Percentiles rank a stretch among this genome's conserved stretches.
Conservation (phyloP, 306 rosid genomes). For the Parietaria judaica region DNA sequence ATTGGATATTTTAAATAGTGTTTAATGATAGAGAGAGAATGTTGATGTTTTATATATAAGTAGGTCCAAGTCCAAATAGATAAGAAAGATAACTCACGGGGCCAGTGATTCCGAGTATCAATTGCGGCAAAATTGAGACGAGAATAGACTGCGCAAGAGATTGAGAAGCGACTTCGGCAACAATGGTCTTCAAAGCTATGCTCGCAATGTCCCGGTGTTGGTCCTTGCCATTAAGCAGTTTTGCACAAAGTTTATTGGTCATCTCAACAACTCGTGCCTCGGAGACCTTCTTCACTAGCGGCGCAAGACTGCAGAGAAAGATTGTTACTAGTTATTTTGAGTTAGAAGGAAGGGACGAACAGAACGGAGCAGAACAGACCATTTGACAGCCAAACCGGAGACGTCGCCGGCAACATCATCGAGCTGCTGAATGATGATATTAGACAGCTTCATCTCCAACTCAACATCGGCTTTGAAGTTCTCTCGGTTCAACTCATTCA, state of each 20-base stretch:
- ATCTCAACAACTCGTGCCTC: conserved; percentile 88
- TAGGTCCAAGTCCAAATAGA: neutral
- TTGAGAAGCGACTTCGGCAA: conserved; percentile 79
- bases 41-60: too few species aligned
- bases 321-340: neutral
- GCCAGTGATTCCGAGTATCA: conserved; percentile 73
- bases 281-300: conserved; percentile 77
- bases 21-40: too few species aligned
- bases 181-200: conserved; percentile 92
- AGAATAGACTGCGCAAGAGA: conserved; percentile 90
- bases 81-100: conserved; percentile 40
- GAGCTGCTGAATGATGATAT: conserved; percentile 80
- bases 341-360: neutral
- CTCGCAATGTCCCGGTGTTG: conserved; percentile 94
- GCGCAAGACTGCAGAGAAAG: conserved; percentile 64
- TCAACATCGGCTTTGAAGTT: conserved; percentile 73
- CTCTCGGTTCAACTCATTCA: conserved; percentile 59
- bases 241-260: conserved; percentile 71
- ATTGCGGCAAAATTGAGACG: conserved; percentile 54
- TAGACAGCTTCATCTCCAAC: conserved; percentile 58
- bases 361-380: conserved; percentile 31
- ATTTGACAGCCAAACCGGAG: conserved; percentile 87
- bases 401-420: conserved; percentile 95
- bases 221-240: conserved; percentile 82
- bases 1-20: too few species aligned